Evolutionary conservation across 106 monocot genomes (phyloP).

Genomic region (Dioscorea zingiberensis): DNA sequence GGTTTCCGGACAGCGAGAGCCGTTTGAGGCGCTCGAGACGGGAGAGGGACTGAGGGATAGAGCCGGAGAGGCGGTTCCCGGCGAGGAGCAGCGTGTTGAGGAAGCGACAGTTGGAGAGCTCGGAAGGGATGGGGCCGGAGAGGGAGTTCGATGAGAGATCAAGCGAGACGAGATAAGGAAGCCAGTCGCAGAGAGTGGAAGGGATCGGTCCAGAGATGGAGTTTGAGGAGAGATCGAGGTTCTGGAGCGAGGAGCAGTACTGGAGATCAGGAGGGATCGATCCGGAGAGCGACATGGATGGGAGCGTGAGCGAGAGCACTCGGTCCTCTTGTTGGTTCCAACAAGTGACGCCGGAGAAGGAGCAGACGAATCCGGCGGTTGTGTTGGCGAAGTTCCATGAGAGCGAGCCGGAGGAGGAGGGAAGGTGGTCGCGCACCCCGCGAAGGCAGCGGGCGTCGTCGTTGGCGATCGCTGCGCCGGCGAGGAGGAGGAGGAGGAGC

Average conservation of each 20-base stretch:
- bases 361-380: conserved; percentile 26
- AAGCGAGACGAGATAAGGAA: conserved; percentile 54
- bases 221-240: conserved; percentile 51
- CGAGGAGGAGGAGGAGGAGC: background rate
- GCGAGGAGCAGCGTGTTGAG: conserved; percentile 21
- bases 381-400: conserved; percentile 40
- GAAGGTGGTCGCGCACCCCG: conserved; percentile 12
- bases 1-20: conserved; percentile 22
- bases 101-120: conserved; percentile 32
- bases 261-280: conserved; percentile 45
- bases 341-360: conserved; percentile 42
- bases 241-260: conserved; percentile 34
- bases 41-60: conserved; percentile 32
- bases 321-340: conserved; percentile 68
- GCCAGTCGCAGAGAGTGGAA: conserved; percentile 42
- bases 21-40: conserved; percentile 23
- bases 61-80: conserved; percentile 19
- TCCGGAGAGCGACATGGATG: conserved; percentile 44
- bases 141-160: conserved; percentile 54
- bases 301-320: conserved; percentile 27
- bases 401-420: background rate
- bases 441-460: conserved; percentile 44
- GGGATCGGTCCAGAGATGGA: conserved; percentile 41
- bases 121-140: conserved; percentile 39
- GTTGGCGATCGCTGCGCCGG: conserved; percentile 5